phyloP scores from a whole-genome alignment of 2,329 filamentous ascomycete genomes.

The Didymella segeticola region DNA sequence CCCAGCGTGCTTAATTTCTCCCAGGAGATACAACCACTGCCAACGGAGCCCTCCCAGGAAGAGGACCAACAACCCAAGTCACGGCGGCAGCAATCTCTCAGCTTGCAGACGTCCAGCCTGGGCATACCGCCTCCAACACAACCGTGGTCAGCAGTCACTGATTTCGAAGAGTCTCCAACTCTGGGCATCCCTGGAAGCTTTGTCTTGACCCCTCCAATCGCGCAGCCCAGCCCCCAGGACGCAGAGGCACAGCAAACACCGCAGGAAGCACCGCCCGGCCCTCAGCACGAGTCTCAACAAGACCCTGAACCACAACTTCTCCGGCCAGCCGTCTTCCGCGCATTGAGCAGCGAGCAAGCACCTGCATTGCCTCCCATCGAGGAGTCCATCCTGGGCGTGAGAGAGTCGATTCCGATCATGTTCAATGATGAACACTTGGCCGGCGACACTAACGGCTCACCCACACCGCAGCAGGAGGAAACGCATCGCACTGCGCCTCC shows the following conservation, averaged over 20 bases:
- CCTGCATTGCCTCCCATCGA: conserved; percentile 29
- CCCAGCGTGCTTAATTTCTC: conserved; percentile 7
- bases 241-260: not conserved
- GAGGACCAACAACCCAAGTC: conserved; percentile 6
- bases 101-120: conserved; percentile 36
- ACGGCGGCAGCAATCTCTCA: conserved; percentile 30
- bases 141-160: conserved; percentile 47
- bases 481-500: conserved; percentile 21
- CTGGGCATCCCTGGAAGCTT: conserved; percentile 71
- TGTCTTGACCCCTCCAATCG: conserved; percentile 48
- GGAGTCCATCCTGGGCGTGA: conserved; percentile 58
- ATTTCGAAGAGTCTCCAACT: conserved; percentile 68
- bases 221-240: conserved; percentile 10
- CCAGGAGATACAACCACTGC: conserved; percentile 6
- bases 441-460: conserved; percentile 2
- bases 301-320: conserved; percentile 34
- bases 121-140: conserved; percentile 39
- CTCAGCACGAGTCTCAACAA: conserved; percentile 5
- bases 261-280: not conserved
- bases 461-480: conserved; percentile 14
- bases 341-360: conserved; percentile 17
- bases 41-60: conserved; percentile 2
- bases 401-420: conserved; percentile 64
- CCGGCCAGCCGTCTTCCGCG: conserved; percentile 39
- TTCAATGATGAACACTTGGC: conserved; percentile 50